These are phyloP conservation scores for Dianthus caryophyllus DNA, from an alignment of 148 eudicot genomes.

Conservation along the genomic window DNA sequence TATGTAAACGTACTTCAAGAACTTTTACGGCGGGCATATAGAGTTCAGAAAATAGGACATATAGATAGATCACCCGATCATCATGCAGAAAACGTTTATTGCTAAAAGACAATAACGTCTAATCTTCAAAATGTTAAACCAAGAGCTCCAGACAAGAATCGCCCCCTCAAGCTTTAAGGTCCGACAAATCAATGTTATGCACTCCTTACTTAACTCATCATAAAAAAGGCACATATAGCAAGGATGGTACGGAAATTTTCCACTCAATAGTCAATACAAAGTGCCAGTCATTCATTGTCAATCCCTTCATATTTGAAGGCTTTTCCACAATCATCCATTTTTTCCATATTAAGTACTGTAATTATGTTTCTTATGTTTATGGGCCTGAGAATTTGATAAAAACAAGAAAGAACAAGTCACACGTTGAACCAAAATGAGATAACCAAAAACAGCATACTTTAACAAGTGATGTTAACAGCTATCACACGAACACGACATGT, in stretches of 20 bases:
- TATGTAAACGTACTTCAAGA: conserved; percentile 3
- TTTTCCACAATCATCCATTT: no score
- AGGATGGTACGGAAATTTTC: no score
- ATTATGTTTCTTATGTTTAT: background rate
- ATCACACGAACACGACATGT: background rate
- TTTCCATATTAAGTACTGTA: background rate
- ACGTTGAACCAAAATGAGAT: background rate
- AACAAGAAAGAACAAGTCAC: background rate
- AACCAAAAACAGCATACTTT: background rate
- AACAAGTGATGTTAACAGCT: background rate
- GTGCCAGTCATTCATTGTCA: background rate
- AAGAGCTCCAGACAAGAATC: background rate
- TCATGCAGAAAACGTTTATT: background rate
- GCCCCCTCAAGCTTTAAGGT: background rate
- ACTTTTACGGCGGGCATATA: background rate
- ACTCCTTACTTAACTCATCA: background rate
- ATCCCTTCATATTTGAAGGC: no score
- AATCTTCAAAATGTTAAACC: background rate
- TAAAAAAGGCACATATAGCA: background rate
- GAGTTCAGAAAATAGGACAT: background rate
- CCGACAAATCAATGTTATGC: background rate
- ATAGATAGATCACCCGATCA: background rate
- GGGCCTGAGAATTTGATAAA: background rate
- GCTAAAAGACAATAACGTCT: background rate
- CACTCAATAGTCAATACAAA: no score